phyloP scores from a whole-genome alignment of 352 stramenopile species.

The Bremia lactucae region DNA sequence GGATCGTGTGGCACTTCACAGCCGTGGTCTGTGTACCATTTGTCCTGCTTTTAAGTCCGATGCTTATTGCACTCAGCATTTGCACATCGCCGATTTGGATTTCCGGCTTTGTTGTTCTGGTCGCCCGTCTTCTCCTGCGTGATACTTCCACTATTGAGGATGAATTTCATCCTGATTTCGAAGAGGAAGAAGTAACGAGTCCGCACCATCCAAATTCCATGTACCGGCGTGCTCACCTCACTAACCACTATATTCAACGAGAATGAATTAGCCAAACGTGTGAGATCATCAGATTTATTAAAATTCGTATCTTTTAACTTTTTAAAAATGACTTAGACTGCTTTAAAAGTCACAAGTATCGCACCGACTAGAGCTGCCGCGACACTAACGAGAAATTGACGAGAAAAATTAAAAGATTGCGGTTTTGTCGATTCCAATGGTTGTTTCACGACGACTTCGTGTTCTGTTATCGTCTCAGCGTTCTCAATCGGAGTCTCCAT shows the following conservation, averaged over 20 bases:
- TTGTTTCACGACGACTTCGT: not conserved
- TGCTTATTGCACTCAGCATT: conserved; percentile 66
- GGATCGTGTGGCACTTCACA: conserved; percentile 61
- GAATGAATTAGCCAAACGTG: not conserved
- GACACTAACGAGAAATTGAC: conserved; percentile 28
- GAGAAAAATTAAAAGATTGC: conserved; percentile 31
- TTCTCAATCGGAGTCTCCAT: not conserved
- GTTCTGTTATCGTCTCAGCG: not conserved
- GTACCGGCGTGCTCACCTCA: conserved; percentile 32
- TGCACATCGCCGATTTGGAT: conserved; percentile 74
- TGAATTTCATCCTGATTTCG: conserved; percentile 30
- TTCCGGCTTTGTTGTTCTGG: conserved; percentile 38
- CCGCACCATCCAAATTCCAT: conserved; percentile 37
- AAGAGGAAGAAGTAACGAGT: conserved; percentile 30
- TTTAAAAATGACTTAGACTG: conserved; percentile 18
- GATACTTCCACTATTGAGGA: conserved; percentile 23
- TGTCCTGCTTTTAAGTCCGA: conserved; percentile 56
- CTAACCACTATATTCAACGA: conserved; percentile 8
- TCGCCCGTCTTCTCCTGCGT: conserved; percentile 35
- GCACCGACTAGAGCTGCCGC: conserved; percentile 12
- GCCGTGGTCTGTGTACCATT: conserved; percentile 61
- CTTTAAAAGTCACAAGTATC: conserved; percentile 27
- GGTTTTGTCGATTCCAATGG: not conserved
- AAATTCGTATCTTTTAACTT: not conserved
- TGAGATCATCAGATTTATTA: not conserved